These are phyloP conservation scores for Globisporangium spiculum DNA, from an alignment of 352 stramenopile species.

Conservation along the genomic window DNA sequence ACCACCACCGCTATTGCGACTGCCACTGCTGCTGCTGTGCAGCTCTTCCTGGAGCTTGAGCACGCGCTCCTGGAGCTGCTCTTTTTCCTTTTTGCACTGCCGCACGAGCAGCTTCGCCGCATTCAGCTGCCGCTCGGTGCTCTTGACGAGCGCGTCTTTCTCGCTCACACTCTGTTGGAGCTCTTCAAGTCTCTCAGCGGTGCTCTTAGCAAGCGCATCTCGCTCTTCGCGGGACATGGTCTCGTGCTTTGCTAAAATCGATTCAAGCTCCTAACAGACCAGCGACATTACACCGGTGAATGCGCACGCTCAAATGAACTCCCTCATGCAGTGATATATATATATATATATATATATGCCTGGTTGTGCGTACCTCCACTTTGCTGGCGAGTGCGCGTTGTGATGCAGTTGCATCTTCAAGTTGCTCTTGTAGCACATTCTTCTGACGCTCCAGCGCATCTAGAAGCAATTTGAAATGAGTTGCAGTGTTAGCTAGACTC, in stretches of 20 bases:
- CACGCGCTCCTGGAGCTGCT: slow-evolving; percentile 44
- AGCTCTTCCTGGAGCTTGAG: slow-evolving; percentile 33
- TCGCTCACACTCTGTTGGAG: slow-evolving; percentile 39
- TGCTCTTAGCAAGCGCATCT: slow-evolving; percentile 24
- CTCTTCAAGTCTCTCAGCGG: slow-evolving; percentile 29
- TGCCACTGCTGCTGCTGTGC: background rate
- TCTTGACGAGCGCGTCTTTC: slow-evolving; percentile 47
- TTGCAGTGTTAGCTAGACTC: background rate
- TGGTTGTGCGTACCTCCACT: slow-evolving; percentile 18
- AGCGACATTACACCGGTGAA: background rate
- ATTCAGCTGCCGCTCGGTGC: slow-evolving; percentile 57
- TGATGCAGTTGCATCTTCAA: slow-evolving; percentile 6
- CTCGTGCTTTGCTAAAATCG: slow-evolving; percentile 33
- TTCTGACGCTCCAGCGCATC: slow-evolving; percentile 17
- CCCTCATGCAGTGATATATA: no score
- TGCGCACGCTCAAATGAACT: background rate
- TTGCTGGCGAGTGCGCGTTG: slow-evolving; percentile 12
- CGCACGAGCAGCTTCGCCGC: slow-evolving; percentile 62
- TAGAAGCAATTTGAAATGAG: background rate
- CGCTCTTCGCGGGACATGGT: slow-evolving; percentile 35
- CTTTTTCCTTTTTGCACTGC: slow-evolving; percentile 74
- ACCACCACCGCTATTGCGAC: background rate
- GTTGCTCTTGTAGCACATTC: slow-evolving; percentile 16
- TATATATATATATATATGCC: no score
- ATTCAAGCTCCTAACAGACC: slow-evolving; percentile 39